phyloP scores from a whole-genome alignment of 768 basidiomycete genomes.

The Leucocoprinus leucothites region DNA sequence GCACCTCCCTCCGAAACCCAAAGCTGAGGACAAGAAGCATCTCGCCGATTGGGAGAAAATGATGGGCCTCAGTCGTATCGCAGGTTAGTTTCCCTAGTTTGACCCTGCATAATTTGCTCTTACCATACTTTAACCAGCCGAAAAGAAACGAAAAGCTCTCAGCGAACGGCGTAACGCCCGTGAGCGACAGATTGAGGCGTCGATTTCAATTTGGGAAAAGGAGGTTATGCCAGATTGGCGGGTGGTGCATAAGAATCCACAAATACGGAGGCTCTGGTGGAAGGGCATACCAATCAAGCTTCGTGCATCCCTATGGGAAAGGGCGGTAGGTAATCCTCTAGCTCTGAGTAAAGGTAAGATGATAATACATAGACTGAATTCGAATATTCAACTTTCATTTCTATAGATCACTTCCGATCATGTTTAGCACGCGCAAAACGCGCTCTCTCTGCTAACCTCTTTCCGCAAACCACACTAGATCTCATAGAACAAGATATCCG shows the following conservation, averaged over 20 bases:
- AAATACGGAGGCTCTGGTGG: constrained; percentile 81
- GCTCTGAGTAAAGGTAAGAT: constrained; percentile 74
- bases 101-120: neutral
- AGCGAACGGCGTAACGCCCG: constrained; percentile 60
- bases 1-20: constrained; percentile 81
- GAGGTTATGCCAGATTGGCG: constrained; percentile 83
- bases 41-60: constrained; percentile 83
- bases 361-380: constrained; percentile 13
- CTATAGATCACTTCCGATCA: constrained; percentile 64
- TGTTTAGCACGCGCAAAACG: constrained; percentile 75
- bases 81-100: constrained; percentile 49
- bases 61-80: constrained; percentile 76
- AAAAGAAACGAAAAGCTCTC: constrained; percentile 61
- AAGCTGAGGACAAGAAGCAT: constrained; percentile 78
- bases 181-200: constrained; percentile 69
- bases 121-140: constrained; percentile 42
- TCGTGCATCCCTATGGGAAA: constrained; percentile 79
- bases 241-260: constrained; percentile 61
- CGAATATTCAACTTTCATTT: constrained; percentile 5
- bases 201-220: constrained; percentile 72
- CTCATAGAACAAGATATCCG: constrained; percentile 74
- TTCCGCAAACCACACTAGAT: constrained; percentile 59
- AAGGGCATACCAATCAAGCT: constrained; percentile 81
- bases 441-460: constrained; percentile 59
- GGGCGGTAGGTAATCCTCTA: constrained; percentile 80